Base-by-base conservation (phyloP, 2,329 filamentous ascomycete species). In the Neonectria neomacrospora region DNA sequence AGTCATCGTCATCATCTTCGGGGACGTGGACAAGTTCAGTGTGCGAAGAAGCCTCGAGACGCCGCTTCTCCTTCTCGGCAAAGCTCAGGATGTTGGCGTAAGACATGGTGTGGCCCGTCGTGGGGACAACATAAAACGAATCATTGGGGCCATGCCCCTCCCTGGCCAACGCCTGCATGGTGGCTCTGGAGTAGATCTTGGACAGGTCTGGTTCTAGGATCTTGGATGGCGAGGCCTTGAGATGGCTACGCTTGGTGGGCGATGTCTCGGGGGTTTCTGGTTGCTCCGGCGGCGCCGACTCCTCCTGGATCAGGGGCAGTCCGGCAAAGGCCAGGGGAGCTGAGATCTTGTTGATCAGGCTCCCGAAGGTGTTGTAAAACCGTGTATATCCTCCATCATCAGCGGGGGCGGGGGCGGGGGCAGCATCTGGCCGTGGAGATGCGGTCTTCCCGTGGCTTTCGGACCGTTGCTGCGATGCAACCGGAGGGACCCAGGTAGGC, bases 121-220 rank as follows among this genome's bases (percentile, higher is more conserved):
- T 92, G 4, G 95, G 96, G 1, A 99, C 96, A 1, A 98, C 91
- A 76, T 97, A 98, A 80, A 99, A 99, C 9, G 92, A 96, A 71
- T 92, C 91, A 62, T 85, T 87, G 16, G 86, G 81, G 16, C 85
- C 84, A 28, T 89, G 85, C 0, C 88, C 88, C 30, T 90, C 90
- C 59, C 92, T 89, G 20, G 88, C 85, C 44, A 97, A 85, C 1
- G 94, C 93, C 54, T 90, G 87, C 57, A 98, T 85, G 3, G 95
- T 93, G 12, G 95, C 93, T 68, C 89, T 90, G 42, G 94, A 97
- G 76, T 96, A 96, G 30, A 97, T 87, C 64, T 90, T 91, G 70
- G 88, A 90, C 26, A 97, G 86, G 69, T 98, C 94, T 0, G 93
- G 92, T 47, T 73, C 71, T 22, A 67, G 20, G 22, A 73, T 58